phyloP scores from a whole-genome alignment of 1,139 yeast species.

The Geotrichum klebahnii region DNA sequence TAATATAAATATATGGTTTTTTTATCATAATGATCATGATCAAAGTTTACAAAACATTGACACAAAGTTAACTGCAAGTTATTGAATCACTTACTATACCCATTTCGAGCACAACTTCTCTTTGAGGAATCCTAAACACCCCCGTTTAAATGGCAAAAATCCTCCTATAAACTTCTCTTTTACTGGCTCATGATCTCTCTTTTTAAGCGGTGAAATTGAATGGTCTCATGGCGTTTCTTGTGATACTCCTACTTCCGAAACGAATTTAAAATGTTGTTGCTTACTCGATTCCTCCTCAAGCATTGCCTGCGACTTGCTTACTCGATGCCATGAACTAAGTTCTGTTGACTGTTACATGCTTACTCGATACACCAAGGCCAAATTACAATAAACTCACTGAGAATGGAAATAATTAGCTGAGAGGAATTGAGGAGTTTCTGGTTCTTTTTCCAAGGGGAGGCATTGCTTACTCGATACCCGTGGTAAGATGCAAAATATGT shows the following conservation, averaged over 20 bases:
- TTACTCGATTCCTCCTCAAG: neutral
- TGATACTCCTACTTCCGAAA: neutral
- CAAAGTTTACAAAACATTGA: too few species aligned
- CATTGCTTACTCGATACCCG: conserved; percentile 1
- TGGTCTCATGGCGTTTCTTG: too few species aligned
- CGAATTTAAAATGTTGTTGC: neutral
- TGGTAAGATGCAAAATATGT: neutral
- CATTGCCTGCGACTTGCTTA: conserved; percentile 3
- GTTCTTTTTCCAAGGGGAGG: neutral
- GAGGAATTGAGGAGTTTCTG: neutral
- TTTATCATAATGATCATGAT: too few species aligned
- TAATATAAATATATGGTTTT: too few species aligned
- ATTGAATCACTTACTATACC: too few species aligned
- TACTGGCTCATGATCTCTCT: too few species aligned
- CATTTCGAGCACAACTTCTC: too few species aligned
- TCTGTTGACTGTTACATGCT: neutral
- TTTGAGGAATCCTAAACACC: too few species aligned
- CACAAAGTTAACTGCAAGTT: too few species aligned
- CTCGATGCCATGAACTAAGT: conserved; percentile 1
- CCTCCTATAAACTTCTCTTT: too few species aligned
- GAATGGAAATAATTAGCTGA: neutral
- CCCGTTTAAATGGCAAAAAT: too few species aligned
- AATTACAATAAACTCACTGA: neutral
- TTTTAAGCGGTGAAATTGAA: too few species aligned
- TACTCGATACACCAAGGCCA: conserved; percentile 1